Conservation (phyloP, 805 yeast genomes). For the Groenewaldozyma tartarivorans region DNA sequence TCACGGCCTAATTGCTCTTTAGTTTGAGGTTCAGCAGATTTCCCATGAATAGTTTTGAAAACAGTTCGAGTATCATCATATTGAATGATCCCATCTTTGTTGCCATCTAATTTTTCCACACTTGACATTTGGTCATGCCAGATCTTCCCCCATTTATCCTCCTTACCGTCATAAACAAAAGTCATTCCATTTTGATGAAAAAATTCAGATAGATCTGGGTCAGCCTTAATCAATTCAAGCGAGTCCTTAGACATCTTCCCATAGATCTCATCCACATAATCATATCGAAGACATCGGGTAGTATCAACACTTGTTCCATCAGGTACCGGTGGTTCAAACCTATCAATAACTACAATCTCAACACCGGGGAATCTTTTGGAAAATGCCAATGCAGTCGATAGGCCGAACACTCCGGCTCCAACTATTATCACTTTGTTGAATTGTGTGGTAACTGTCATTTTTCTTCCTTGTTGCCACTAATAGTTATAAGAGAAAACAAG, state of each 20-base stretch:
- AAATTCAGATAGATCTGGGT: slow-evolving; percentile 1
- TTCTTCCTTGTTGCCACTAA: no score
- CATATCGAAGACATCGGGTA: slow-evolving; percentile 2
- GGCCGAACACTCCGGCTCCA: slow-evolving; percentile 16
- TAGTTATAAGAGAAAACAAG: no score
- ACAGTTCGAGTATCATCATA: neutral
- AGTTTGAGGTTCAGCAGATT: neutral
- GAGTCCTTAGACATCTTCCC: neutral
- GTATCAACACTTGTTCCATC: slow-evolving; percentile 4
- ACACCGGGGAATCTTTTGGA: neutral
- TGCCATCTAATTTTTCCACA: neutral
- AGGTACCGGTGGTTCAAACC: slow-evolving; percentile 4
- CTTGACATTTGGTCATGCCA: neutral
- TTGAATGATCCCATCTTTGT: neutral
- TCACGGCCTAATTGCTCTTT: neutral
- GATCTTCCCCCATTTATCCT: slow-evolving; percentile 1
- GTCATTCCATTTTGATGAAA: slow-evolving; percentile 4
- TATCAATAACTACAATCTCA: neutral
- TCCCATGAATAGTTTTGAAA: slow-evolving; percentile 1
- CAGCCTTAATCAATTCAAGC: neutral
- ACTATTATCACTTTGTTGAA: slow-evolving; percentile 8
- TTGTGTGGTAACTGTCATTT: no score
- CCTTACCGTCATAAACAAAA: slow-evolving; percentile 4
- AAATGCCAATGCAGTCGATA: slow-evolving; percentile 7
- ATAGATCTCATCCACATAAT: slow-evolving; percentile 1